These are phyloP conservation scores for Styphnolobium japonicum DNA, from an alignment of 306 rosid genomes.

Conservation along the genomic window DNA sequence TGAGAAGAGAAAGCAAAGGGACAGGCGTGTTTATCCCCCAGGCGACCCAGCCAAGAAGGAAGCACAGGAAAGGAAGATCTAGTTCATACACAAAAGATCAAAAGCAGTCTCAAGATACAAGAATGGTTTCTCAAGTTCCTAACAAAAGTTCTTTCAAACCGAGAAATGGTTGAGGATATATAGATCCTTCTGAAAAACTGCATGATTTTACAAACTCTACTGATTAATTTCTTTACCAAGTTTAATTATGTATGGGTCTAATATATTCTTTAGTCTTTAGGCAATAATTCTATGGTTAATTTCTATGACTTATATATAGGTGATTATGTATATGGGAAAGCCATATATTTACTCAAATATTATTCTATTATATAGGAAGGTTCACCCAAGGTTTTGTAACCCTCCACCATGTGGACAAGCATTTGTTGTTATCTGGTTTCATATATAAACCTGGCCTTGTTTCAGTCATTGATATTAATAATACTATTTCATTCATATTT, in stretches of 20 bases:
- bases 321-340: constrained; percentile 49
- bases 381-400: constrained; percentile 44
- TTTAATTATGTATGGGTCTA: constrained; percentile 20
- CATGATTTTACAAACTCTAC: constrained; percentile 27
- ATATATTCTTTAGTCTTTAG: constrained; percentile 52
- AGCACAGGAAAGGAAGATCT: constrained; percentile 59
- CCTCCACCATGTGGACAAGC: constrained; percentile 36
- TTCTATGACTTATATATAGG: constrained; percentile 28
- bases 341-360: constrained; percentile 26
- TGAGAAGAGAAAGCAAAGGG: constrained; percentile 85
- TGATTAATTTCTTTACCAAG: constrained; percentile 21
- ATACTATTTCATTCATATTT: not conserved
- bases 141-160: constrained; percentile 44
- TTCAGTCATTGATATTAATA: constrained; percentile 26
- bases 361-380: constrained; percentile 39
- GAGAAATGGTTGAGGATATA: constrained; percentile 42
- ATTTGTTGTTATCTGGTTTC: constrained; percentile 34
- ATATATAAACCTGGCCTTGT: constrained; percentile 39
- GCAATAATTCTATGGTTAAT: constrained; percentile 38
- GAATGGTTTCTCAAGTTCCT: constrained; percentile 51
- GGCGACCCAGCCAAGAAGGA: constrained; percentile 69
- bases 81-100: constrained; percentile 53
- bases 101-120: constrained; percentile 52
- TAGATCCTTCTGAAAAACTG: constrained; percentile 3
- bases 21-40: constrained; percentile 96